Evolutionary conservation across 345 rosid species (phyloP).

Genomic region (Camelina sativa): DNA sequence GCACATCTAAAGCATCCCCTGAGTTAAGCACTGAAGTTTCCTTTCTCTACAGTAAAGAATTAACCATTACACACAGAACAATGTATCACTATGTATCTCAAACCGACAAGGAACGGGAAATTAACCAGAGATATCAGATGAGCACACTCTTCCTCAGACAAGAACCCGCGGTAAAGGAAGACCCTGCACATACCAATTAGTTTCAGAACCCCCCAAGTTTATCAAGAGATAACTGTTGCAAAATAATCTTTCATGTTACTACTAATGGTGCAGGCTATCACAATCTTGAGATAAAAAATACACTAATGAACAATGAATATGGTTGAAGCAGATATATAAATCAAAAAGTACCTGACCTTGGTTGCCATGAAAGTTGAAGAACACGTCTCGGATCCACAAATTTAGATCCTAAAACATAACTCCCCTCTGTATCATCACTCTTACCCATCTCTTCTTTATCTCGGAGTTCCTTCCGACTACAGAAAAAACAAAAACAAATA

Average conservation of each 20-base stretch:
- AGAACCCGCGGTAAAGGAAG: slow-evolving; percentile 69
- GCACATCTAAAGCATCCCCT: slow-evolving; percentile 33
- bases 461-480: slow-evolving; percentile 77
- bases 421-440: slow-evolving; percentile 27
- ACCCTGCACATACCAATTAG: slow-evolving; percentile 57
- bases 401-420: slow-evolving; percentile 46
- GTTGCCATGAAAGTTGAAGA: slow-evolving; percentile 79
- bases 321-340: neutral
- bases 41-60: neutral
- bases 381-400: slow-evolving; percentile 69
- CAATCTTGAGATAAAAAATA: neutral
- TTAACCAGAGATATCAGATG: slow-evolving; percentile 71
- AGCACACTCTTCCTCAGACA: slow-evolving; percentile 78
- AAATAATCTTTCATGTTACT: slow-evolving; percentile 14
- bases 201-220: slow-evolving; percentile 34
- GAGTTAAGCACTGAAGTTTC: slow-evolving; percentile 34
- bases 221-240: neutral
- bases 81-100: neutral
- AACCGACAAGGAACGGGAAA: slow-evolving; percentile 8
- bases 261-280: neutral
- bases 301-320: neutral
- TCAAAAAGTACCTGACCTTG: slow-evolving; percentile 87
- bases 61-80: slow-evolving; percentile 5
- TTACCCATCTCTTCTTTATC: slow-evolving; percentile 42
- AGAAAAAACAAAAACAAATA: neutral